Evolutionary conservation across 257 asterid genomes (phyloP), one percentile per base, ranked within the genome.

Genomic region (Striga asiatica): DNA sequence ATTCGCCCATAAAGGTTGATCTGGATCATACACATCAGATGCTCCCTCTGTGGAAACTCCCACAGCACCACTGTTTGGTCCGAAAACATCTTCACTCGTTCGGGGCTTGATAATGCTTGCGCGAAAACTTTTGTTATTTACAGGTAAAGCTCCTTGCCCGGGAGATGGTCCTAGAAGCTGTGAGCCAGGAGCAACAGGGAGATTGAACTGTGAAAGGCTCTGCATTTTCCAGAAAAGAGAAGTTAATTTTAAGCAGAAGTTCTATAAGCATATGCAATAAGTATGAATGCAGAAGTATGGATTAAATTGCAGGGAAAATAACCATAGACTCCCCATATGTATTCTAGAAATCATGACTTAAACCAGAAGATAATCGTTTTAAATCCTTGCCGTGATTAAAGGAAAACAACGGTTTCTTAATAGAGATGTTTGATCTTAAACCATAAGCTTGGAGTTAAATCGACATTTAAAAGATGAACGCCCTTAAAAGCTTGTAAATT

Each of bases 11-110:
- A 85, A 63, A 71, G 99, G 99, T 74, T 92, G 99, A 70, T 92
- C 99, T 50, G 99, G 99, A 72, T 92, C 99, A 64, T 92, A 92
- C 35, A 85, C 65, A 71, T 92, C 99, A 49, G 96, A 68, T 14
- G 77, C 81, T 55, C 69, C 94, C 27, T 69, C 73, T 58, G 66
- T 54, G 68, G 91, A 74, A 66, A 73, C 76, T 54, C 78, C 84
- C 29, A 58, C 27, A 43, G 63, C 71, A 71, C 74, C 75, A 54
- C 73, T 81, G 70, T 74, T 81, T 61, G 71, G 58, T 57, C 78
- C 78, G 65, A 66, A 59, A 66, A 83, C 82, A 69, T 74, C 86
- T 56, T 71, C 78, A 24, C 60, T 56, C 70, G 68, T 50, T 51
- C 77, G 87, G 67, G 74, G 54, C 56, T 75, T 84, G 79, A 74